Percentiles rank a stretch among this genome's conserved stretches.
Evolutionary conservation across 495 filamentous ascomycete species (phyloP).

Genomic region (Endocarpon pusillum): DNA sequence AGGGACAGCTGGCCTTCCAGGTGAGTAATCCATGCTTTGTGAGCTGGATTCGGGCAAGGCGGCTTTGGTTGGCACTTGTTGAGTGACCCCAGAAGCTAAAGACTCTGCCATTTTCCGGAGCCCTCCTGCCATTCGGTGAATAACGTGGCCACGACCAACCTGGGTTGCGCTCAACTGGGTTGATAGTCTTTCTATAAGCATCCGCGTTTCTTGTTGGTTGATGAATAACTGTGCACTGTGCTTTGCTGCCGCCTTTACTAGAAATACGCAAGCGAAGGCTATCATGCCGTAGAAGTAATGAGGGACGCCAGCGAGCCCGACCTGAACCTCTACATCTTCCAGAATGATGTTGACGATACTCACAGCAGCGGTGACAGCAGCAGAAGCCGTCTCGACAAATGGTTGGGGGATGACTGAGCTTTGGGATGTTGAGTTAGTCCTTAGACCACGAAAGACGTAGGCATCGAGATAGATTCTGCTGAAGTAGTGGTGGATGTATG

Average conservation of each 20-base stretch:
- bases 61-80: too few relatives aligned
- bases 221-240: conserved; percentile 9
- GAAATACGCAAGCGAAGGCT: conserved; percentile 36
- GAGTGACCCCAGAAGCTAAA: too few relatives aligned
- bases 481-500: conserved; percentile 35
- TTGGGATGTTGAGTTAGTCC: conserved; percentile 9
- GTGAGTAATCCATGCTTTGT: too few relatives aligned
- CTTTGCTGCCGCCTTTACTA: conserved; percentile 34
- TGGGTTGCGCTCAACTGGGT: conserved; percentile 9
- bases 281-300: conserved; percentile 41
- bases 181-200: conserved; percentile 8
- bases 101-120: conserved; percentile 13
- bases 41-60: too few relatives aligned
- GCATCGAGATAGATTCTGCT: conserved; percentile 28
- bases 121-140: conserved; percentile 13
- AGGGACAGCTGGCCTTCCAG: too few relatives aligned
- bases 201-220: conserved; percentile 6
- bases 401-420: conserved; percentile 17
- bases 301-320: conserved; percentile 32
- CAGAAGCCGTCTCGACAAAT: conserved; percentile 19
- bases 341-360: conserved; percentile 30
- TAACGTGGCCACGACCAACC: conserved; percentile 12
- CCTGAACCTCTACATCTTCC: conserved; percentile 33
- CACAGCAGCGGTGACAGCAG: conserved; percentile 26
- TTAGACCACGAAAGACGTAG: conserved; percentile 25